A percentile compares a stretch with the other conserved stretches of the same genome.
phyloP scores from a whole-genome alignment of 2,329 filamentous ascomycete species.

The Fusarium paranaense region DNA sequence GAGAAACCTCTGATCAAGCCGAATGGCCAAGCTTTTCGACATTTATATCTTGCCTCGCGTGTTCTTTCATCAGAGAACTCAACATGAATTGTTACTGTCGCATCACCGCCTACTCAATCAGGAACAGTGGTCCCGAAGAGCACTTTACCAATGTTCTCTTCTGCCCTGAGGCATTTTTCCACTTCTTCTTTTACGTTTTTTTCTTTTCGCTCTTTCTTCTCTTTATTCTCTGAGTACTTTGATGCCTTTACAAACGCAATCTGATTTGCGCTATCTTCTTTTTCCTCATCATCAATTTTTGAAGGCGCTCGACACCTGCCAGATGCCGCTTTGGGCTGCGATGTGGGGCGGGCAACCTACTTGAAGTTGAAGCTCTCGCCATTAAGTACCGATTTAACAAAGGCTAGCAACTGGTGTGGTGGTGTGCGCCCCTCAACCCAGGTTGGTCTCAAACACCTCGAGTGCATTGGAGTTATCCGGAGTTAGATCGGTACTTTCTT shows the following conservation, averaged over 20 bases:
- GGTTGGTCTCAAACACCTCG: neutral
- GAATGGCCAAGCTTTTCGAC: neutral
- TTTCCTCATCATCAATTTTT: neutral
- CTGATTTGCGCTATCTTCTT: neutral
- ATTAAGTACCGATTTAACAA: neutral
- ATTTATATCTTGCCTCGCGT: neutral
- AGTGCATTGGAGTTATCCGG: neutral
- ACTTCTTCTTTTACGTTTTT: neutral
- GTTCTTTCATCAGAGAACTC: neutral
- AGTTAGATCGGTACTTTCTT: neutral
- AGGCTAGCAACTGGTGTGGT: neutral
- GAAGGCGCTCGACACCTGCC: neutral
- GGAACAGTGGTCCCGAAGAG: neutral
- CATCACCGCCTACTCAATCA: neutral
- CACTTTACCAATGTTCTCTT: neutral
- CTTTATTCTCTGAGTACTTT: neutral
- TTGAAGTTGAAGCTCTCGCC: neutral
- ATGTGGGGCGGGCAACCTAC: neutral
- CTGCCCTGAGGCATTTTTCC: neutral
- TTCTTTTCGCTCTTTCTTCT: neutral
- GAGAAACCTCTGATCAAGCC: rapidly evolving
- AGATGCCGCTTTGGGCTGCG: neutral
- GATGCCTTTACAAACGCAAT: neutral
- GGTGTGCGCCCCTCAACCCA: neutral
- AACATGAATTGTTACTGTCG: neutral